Base-by-base conservation (phyloP, 2,329 filamentous ascomycete species). In the Neofusicoccum cordaticola region DNA sequence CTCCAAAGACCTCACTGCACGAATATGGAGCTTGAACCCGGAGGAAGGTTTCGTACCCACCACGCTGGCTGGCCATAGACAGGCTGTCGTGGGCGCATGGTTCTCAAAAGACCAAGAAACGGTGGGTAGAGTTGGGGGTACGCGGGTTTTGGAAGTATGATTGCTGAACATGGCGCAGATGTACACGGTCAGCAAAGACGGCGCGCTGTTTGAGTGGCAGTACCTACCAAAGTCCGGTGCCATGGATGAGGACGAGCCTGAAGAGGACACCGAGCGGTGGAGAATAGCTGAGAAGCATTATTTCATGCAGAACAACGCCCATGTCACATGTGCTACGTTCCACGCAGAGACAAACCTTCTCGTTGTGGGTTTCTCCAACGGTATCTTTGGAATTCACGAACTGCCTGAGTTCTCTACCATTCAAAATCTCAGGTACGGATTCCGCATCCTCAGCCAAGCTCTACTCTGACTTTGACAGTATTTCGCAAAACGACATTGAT, bases 401-500 rank as follows among this genome's bases (percentile, higher is more conserved):
- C 86, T 99, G 81, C 96, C 96, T 11, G 91, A 94, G 69, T 98
- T 98, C 78, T 96, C 92, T 78, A 90, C 92, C 78, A 96, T 99
- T 57, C 95, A 99, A 78, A 95, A 91, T 60, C 77, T 90, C 45
- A 85, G 81, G 82, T 83, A 77, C 39, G 58, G 34, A 48, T 5
- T 4, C 51, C 9, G 12, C 34, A 39, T 37, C 31, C 6, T 22
- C 22, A 6, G 35, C 42, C 19, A 7, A 44, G 50, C 15, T 15
- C 22, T 15, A 31, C 41, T 2, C 69, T 70, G 62, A 70, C 66
- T 60, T 45, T 7, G 78, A 86, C 65, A 97, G 93, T 79, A 96
- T 99, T 71, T 97, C 95, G 0, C 93, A 98, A 77, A 97, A 95
- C 71, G 91, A 96, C 69, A 97, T 99, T 67, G 94, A 98, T 74